Conservation (phyloP, 805 yeast genomes). For the Wickerhamomyces bovis region DNA sequence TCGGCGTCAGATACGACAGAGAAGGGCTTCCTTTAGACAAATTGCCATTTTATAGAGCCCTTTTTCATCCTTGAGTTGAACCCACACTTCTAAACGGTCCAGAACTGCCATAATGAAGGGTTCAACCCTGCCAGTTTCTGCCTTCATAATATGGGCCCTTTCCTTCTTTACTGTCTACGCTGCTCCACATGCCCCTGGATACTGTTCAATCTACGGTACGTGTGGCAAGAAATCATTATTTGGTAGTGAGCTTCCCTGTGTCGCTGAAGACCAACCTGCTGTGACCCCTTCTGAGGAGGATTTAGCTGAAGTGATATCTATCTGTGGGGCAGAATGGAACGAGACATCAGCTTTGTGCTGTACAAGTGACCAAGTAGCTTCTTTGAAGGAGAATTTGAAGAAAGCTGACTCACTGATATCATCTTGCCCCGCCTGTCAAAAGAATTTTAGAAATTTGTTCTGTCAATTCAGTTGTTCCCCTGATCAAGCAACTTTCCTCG, state of each 20-base stretch:
- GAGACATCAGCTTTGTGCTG: slow-evolving; percentile 58
- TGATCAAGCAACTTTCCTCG: slow-evolving; percentile 66
- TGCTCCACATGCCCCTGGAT: slow-evolving; percentile 1
- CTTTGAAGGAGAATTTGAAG: slow-evolving; percentile 53
- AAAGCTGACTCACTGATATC: slow-evolving; percentile 78
- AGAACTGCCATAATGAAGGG: neutral
- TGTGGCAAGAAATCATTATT: slow-evolving; percentile 81
- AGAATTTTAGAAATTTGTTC: slow-evolving; percentile 77
- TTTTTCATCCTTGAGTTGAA: neutral
- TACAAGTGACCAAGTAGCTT: slow-evolving; percentile 50
- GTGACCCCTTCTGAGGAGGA: slow-evolving; percentile 36
- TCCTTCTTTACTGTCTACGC: neutral
- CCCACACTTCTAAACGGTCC: too few relatives aligned
- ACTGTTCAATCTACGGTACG: slow-evolving; percentile 32
- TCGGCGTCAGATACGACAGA: too few relatives aligned
- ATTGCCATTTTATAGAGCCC: neutral
- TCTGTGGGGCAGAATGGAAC: slow-evolving; percentile 73
- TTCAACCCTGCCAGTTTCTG: neutral
- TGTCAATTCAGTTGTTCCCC: slow-evolving; percentile 91
- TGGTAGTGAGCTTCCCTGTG: slow-evolving; percentile 78
- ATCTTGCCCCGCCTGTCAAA: slow-evolving; percentile 89
- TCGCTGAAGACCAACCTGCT: slow-evolving; percentile 47
- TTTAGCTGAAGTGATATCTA: slow-evolving; percentile 39
- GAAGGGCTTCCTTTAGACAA: neutral
- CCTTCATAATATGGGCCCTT: neutral